These are phyloP conservation scores for Salix purpurea DNA, from an alignment of 345 rosid species.

Conservation along the genomic window DNA sequence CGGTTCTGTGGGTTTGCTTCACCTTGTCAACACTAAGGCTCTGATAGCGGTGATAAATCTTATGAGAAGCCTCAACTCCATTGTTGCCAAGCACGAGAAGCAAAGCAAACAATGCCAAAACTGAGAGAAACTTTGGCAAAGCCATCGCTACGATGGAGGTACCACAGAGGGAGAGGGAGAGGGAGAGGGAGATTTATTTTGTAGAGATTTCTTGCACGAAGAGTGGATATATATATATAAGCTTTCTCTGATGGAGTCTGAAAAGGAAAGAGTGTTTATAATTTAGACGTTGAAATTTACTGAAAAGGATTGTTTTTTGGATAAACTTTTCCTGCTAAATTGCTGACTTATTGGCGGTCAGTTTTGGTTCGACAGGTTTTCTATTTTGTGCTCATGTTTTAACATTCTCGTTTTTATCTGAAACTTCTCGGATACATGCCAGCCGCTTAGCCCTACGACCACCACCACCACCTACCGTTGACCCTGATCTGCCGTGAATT, in stretches of 20 bases:
- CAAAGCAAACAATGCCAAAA: background rate
- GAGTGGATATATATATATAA: background rate
- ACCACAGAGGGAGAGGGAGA: background rate
- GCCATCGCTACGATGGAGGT: background rate
- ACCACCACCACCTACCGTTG: too few relatives aligned
- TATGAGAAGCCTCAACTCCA: conserved; percentile 50
- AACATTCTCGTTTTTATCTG: too few relatives aligned
- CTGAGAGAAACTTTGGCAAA: background rate
- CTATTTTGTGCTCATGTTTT: too few relatives aligned
- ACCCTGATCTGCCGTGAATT: too few relatives aligned
- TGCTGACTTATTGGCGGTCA: background rate
- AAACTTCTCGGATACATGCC: too few relatives aligned
- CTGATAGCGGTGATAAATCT: conserved; percentile 38
- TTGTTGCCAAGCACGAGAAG: conserved; percentile 2
- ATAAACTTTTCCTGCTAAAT: background rate
- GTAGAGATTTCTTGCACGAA: background rate
- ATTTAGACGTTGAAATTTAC: too few relatives aligned
- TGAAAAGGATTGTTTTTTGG: too few relatives aligned
- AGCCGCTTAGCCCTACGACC: too few relatives aligned
- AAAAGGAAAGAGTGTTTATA: background rate
- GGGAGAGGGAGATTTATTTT: background rate
- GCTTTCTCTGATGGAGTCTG: background rate
- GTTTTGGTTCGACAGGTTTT: too few relatives aligned
- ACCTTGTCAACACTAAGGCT: conserved; percentile 29
- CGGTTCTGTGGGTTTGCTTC: conserved; percentile 46